Percentiles rank a stretch among this genome's conserved stretches.
Evolutionary conservation across 176 grass and related monocot species (phyloP).

Genomic region (Oryza glaberrima): DNA sequence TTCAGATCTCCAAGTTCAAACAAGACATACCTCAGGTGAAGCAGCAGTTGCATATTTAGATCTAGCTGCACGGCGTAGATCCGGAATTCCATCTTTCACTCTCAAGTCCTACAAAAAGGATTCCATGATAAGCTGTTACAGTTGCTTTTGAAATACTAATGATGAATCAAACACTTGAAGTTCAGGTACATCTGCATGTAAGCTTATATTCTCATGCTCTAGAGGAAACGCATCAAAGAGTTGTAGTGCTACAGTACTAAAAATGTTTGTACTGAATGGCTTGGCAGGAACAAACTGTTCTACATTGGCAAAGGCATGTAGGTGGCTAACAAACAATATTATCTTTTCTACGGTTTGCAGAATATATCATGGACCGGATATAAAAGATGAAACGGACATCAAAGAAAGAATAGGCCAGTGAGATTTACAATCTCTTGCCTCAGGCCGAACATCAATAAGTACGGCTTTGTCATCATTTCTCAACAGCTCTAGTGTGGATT

Average conservation of each 20-base stretch:
- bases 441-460: slow-evolving; percentile 97
- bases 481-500: slow-evolving; percentile 76
- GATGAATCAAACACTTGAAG: background rate
- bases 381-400: slow-evolving; percentile 35
- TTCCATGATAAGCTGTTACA: slow-evolving; percentile 36
- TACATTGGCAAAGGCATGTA: slow-evolving; percentile 5
- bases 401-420: slow-evolving; percentile 72
- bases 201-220: background rate
- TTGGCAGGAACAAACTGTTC: background rate
- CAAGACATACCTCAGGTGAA: slow-evolving; percentile 71
- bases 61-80: slow-evolving; percentile 83
- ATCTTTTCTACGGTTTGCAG: background rate
- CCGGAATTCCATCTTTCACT: slow-evolving; percentile 85
- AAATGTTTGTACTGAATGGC: background rate
- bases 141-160: background rate
- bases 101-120: slow-evolving; percentile 77
- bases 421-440: slow-evolving; percentile 99
- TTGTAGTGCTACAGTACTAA: slow-evolving; percentile 12
- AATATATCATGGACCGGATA: slow-evolving; percentile 13
- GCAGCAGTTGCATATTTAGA: slow-evolving; percentile 82
- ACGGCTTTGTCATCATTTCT: slow-evolving; percentile 76
- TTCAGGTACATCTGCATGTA: background rate
- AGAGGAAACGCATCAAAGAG: slow-evolving; percentile 6
- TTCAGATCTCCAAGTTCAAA: slow-evolving; percentile 12
- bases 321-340: background rate